A percentile compares a stretch with the other conserved stretches of the same genome.
Evolutionary conservation across 78 protist species (phyloP).

Genomic region (Polysphondylium violaceum): DNA sequence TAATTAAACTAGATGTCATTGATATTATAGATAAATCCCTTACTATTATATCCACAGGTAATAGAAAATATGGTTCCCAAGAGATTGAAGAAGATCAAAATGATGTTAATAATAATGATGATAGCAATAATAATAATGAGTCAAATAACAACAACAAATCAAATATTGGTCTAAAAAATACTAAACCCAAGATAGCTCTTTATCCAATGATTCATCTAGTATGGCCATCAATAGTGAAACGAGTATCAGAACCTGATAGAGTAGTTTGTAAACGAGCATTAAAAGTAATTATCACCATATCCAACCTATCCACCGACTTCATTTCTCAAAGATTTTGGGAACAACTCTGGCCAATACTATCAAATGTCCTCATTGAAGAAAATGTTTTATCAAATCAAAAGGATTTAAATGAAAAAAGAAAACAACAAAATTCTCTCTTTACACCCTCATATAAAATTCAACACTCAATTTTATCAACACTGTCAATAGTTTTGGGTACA

Average conservation of each 20-base stretch:
- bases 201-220: conserved; percentile 55
- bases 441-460: conserved; percentile 18
- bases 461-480: background rate
- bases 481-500: background rate
- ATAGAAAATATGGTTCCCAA: conserved; percentile 54
- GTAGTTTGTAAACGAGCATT: conserved; percentile 6
- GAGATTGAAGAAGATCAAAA: conserved; percentile 18
- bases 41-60: conserved; percentile 49
- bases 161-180: background rate
- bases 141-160: background rate
- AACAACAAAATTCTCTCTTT: background rate
- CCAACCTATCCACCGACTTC: conserved; percentile 36
- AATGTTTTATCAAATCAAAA: background rate
- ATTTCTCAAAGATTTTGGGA: conserved; percentile 60
- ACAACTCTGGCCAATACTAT: conserved; percentile 46
- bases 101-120: background rate
- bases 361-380: conserved; percentile 13
- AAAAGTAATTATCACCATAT: conserved; percentile 37
- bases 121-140: background rate
- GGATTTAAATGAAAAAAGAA: background rate
- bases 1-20: conserved; percentile 15
- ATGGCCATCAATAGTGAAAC: conserved; percentile 46
- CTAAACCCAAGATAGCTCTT: conserved; percentile 55
- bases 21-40: conserved; percentile 59
- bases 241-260: conserved; percentile 36